Evolutionary conservation across 163 green algal species (phyloP), one percentile per base, ranked within the genome.

Genomic region (Volvox carteri): DNA sequence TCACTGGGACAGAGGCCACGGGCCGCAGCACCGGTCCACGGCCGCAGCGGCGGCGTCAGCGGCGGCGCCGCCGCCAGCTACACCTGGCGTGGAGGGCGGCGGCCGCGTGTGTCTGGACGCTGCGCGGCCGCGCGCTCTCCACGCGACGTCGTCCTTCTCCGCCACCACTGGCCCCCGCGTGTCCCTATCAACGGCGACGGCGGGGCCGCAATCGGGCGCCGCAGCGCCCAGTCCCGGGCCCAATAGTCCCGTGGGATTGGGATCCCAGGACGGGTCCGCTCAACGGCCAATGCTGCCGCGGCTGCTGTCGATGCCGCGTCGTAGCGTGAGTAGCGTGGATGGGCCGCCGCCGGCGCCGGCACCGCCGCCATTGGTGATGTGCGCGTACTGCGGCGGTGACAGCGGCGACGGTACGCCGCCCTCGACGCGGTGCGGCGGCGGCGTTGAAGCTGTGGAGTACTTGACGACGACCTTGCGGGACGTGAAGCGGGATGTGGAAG

Each of bases 401-500:
- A n/a, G n/a, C n/a, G n/a, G n/a, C n/a, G n/a, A n/a, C n/a, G n/a
- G n/a, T n/a, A n/a, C n/a, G n/a, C n/a, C n/a, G n/a, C n/a, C n/a
- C n/a, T n/a, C 48, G 50, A 23, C 48, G 75, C 48, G 35, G 65
- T 11, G 65, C 65, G 33, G 30, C 33, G 75, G 14, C 21, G 35
- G 30, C 52, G 30, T 25, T 4, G 74, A 37, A 11, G 74, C 33
- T 2, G 6, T 48, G 2, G 44, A 33, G 30, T n/a, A 30, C 23
- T 28, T 48, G 33, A 30, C n/a, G n/a, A 30, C 25, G 33, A 46
- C 33, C 50, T 52, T 67, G 21, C 35, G 50, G 35, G 50, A 73
- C 44, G 44, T 75, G 37, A 54, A 54, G 37, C 37, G 78, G 33
- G 54, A 85, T 33, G 42, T 76, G 9, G 78, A 86, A 37, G 78